Base-by-base conservation (phyloP, 2,329 filamentous ascomycete species). In the Scedosporium dehoogii region DNA sequence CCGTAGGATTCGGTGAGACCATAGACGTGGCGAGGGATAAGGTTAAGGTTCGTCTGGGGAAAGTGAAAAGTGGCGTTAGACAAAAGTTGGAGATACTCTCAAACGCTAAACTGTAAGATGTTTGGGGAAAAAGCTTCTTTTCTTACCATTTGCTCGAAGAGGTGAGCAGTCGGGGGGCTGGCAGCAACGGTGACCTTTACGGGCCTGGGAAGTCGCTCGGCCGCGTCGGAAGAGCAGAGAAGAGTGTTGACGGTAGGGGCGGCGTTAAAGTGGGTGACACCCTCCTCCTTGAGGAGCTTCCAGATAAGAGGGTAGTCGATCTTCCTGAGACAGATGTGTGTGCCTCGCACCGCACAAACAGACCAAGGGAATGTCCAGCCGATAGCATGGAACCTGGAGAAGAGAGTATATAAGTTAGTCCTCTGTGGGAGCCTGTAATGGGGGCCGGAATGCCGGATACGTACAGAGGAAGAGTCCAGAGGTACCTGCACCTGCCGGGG, bases 231-330 rank as follows among this genome's bases (percentile, higher is more conserved):
- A 12, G 88, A 88, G 71, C 94, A 96, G 2, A 99, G 84, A 0
- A 97, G 78, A 0, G 93, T 99, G 73, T 97, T 97, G 60, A 99
- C 94, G 0, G 94, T 99, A 0, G 94, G 94, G 0, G 93, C 94
- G 0, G 93, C 93, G 70, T 93, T 96, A 78, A 96, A 97, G 74
- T 99, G 94, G 0, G 92, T 97, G 66, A 99, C 89, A 6, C 84
- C 80, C 74, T 97, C 90, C 60, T 91, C 84, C 70, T 92, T 96
- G 41, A 99, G 78, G 3, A 99, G 77, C 58, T 84, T 83, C 94
- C 94, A 99, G 64, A 99, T 96, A 63, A 93, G 80, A 0, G 90
- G 85, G 71, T 99, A 99, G 75, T 97, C 92, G 66, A 99, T 91
- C 78, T 96, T 97, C 64, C 94, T 85, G 18, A 99, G 79, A 69